A percentile compares a stretch with the other conserved stretches of the same genome.
Evolutionary conservation across 352 stramenopile genomes (phyloP).

Genomic region (Pythium periplocum): DNA sequence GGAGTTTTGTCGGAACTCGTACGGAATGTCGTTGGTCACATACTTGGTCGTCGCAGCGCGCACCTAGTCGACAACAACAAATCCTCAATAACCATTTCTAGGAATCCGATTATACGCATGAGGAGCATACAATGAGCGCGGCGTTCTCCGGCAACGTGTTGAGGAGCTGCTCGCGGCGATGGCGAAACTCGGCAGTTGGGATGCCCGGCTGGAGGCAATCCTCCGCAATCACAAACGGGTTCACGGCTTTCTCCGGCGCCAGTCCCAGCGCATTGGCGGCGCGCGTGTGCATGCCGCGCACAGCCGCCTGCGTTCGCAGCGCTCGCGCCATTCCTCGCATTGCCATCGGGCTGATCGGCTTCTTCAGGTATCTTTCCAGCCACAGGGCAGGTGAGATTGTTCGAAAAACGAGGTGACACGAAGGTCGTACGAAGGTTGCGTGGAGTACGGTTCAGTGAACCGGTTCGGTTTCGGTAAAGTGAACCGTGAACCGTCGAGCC

Average conservation of each 20-base stretch:
- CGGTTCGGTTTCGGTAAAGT: slow-evolving; percentile 1
- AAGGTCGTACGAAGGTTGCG: background rate
- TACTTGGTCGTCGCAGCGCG: slow-evolving; percentile 74
- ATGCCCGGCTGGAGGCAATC: slow-evolving; percentile 52
- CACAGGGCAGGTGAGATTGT: background rate
- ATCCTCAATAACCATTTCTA: background rate
- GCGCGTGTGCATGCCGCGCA: too few species aligned
- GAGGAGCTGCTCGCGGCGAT: slow-evolving; percentile 56
- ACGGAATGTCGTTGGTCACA: slow-evolving; percentile 86
- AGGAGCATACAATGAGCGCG: slow-evolving; percentile 45
- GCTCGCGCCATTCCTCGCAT: slow-evolving; percentile 5
- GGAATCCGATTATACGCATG: background rate
- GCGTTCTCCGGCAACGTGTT: slow-evolving; percentile 62
- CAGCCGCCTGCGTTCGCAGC: too few species aligned
- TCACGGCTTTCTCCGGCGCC: slow-evolving; percentile 13
- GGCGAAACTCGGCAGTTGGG: slow-evolving; percentile 54
- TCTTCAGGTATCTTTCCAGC: too few species aligned
- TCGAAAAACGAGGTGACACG: background rate
- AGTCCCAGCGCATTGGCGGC: slow-evolving; percentile 21
- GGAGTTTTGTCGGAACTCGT: slow-evolving; percentile 82
- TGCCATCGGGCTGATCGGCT: background rate
- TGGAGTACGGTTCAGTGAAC: slow-evolving; percentile 1
- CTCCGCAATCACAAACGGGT: slow-evolving; percentile 44
- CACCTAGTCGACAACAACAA: slow-evolving; percentile 16
- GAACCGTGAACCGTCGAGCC: slow-evolving; percentile 13